Evolutionary conservation across 345 rosid species (phyloP), one percentile per base, ranked within the genome.

Genomic region (Geranium brycei): DNA sequence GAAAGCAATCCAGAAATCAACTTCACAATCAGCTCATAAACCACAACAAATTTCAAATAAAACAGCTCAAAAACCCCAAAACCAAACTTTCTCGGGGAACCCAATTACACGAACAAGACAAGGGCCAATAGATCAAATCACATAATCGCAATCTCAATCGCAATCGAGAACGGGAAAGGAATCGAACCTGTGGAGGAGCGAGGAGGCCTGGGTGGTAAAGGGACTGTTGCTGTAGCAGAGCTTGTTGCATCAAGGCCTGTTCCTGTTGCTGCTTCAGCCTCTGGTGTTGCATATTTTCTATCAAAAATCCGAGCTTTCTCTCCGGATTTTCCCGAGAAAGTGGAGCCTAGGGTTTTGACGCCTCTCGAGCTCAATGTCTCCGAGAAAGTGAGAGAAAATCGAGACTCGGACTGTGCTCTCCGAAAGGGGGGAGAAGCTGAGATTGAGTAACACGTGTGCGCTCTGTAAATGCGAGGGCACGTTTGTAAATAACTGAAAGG

Each of bases 231-330:
- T 90, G 99, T 55, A 93, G 85, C 61, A 92, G 86, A 57, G 99
- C 98, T 78, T 92, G 98, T 63, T 92, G 98, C 83, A 92, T 87
- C 93, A 89, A 71, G 61, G 89, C 96, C 72, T 92, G 96, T 62
- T 73, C 76, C 41, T 77, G 80, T 64, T 76, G 71, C 72, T 81
- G 71, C 70, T 86, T 87, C 79, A 83, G 80, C 82, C 86, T 79
- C 77, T 79, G 93, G 72, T 84, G 85, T 79, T 84, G 93, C 89
- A 84, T 84, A 60, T 61, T 38, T 19, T 60, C 60, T 76, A 66
- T 64, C 73, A 69, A 69, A 23, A 75, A 73, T 47, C 53, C 53
- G 53, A 47, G 2, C 10, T 47, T 47, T 11, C 53, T 47, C 14
- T 47, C 53, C 11, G 10, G 13, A 8, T 47, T 47, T 61, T 77